Percentiles rank a stretch among this genome's conserved stretches.
These are phyloP conservation scores for Brassica juncea DNA, from an alignment of 345 rosid genomes.

Conservation along the genomic window DNA sequence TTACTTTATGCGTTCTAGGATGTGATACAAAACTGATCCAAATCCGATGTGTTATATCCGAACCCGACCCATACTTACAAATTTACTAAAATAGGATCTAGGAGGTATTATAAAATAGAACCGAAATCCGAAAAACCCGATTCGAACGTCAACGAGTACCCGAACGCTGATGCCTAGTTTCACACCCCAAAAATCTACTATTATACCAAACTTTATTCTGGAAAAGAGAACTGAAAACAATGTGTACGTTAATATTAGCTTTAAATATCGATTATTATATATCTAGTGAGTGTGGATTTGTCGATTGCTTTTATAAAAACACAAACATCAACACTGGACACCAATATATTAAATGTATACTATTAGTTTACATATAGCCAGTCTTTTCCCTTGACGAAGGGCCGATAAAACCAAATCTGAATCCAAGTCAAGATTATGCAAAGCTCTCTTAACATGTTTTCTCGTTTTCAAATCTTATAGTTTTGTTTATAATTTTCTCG, in stretches of 20 bases:
- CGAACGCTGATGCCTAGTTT: not conserved
- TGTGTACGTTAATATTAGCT: too few relatives aligned
- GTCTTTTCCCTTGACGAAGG: slow-evolving; percentile 17
- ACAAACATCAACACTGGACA: not conserved
- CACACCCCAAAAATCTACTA: not conserved
- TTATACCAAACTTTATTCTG: not conserved
- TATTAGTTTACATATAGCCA: not conserved
- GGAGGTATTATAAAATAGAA: too few relatives aligned
- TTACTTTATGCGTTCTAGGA: too few relatives aligned
- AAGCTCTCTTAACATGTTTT: not conserved
- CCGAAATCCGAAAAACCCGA: too few relatives aligned
- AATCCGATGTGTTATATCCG: too few relatives aligned
- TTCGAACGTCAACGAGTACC: too few relatives aligned
- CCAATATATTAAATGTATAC: not conserved
- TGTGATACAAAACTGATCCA: too few relatives aligned
- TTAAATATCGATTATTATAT: too few relatives aligned
- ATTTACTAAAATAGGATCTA: too few relatives aligned
- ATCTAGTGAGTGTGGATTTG: not conserved
- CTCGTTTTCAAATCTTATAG: not conserved
- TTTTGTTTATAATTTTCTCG: not conserved
- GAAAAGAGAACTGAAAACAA: not conserved
- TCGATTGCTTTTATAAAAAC: not conserved
- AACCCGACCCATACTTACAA: too few relatives aligned
- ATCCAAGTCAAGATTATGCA: slow-evolving; percentile 6
- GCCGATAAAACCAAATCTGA: slow-evolving; percentile 7